Evolutionary conservation across 768 basidiomycete genomes (phyloP).

Genomic region (Austroboletus eburneus): DNA sequence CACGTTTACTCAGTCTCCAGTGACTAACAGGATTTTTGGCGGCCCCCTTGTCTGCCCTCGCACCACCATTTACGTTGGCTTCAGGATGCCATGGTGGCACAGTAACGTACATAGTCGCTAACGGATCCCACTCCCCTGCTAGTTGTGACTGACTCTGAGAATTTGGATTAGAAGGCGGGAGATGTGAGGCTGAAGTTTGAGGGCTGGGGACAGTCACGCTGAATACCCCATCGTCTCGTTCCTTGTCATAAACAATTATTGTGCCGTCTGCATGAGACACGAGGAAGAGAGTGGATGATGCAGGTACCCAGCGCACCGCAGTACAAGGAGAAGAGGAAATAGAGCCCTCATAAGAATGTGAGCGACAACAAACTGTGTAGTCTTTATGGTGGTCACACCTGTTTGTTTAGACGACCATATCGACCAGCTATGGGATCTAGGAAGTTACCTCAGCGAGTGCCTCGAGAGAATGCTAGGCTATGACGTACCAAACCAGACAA

Average conservation of each 20-base stretch:
- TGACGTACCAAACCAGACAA: conserved; percentile 87
- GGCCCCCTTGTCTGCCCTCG: conserved; percentile 58
- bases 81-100: conserved; percentile 85
- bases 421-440: conserved; percentile 76
- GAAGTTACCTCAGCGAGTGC: conserved; percentile 4
- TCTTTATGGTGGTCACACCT: conserved; percentile 39
- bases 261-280: conserved; percentile 88
- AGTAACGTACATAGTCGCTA: conserved; percentile 72
- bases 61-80: conserved; percentile 25
- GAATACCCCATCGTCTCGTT: conserved; percentile 82
- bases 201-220: conserved; percentile 51
- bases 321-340: conserved; percentile 81
- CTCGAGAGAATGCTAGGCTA: background rate
- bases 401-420: conserved; percentile 86
- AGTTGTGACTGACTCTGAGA: conserved; percentile 23
- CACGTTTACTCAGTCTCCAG: conserved; percentile 73
- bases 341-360: conserved; percentile 48
- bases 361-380: conserved; percentile 5
- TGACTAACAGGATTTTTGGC: conserved; percentile 89
- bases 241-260: conserved; percentile 86
- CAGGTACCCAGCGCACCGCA: conserved; percentile 87
- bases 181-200: conserved; percentile 25
- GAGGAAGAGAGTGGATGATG: conserved; percentile 74
- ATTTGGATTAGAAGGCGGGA: conserved; percentile 24
- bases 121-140: conserved; percentile 66